phyloP scores from a whole-genome alignment of 441 rosid species.

The Isatis lusitanica region DNA sequence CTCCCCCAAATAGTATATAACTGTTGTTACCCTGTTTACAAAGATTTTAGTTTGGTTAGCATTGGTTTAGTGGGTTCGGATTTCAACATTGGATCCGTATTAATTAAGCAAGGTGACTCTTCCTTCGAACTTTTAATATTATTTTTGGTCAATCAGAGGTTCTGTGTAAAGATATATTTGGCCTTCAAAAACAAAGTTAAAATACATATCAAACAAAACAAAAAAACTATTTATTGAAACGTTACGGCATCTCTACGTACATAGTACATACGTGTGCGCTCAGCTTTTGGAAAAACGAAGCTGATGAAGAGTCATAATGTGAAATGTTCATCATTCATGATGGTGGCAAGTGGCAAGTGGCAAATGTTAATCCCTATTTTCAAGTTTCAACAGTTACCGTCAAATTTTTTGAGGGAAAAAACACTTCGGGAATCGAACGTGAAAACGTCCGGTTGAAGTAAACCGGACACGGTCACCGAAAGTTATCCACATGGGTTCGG shows the following conservation, averaged over 20 bases:
- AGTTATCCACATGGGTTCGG: conserved; percentile 35
- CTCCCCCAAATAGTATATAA: background rate
- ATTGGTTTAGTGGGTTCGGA: conserved; percentile 24
- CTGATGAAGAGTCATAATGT: background rate
- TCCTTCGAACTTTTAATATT: background rate
- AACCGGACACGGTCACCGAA: conserved; percentile 37
- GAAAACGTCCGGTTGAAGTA: conserved; percentile 33
- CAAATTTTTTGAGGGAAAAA: conserved; percentile 6
- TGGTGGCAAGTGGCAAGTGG: conserved; percentile 24
- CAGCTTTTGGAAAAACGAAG: background rate
- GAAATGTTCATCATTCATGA: conserved; percentile 17
- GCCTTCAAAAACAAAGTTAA: background rate
- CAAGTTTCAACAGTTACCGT: conserved; percentile 20
- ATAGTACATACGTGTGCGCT: background rate
- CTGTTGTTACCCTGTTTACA: background rate
- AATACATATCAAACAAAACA: background rate
- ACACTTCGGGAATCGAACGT: conserved; percentile 24
- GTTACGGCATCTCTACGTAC: background rate
- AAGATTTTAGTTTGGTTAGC: background rate
- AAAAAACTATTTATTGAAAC: background rate
- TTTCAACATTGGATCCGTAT: conserved; percentile 29
- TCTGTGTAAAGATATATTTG: background rate
- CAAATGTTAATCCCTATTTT: background rate
- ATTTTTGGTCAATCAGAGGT: background rate
- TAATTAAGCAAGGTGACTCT: conserved; percentile 22